A percentile compares a stretch with the other conserved stretches of the same genome.
These are phyloP conservation scores for Umbellularia californica DNA, from an alignment of 164 flowering plant genomes.

Conservation along the genomic window DNA sequence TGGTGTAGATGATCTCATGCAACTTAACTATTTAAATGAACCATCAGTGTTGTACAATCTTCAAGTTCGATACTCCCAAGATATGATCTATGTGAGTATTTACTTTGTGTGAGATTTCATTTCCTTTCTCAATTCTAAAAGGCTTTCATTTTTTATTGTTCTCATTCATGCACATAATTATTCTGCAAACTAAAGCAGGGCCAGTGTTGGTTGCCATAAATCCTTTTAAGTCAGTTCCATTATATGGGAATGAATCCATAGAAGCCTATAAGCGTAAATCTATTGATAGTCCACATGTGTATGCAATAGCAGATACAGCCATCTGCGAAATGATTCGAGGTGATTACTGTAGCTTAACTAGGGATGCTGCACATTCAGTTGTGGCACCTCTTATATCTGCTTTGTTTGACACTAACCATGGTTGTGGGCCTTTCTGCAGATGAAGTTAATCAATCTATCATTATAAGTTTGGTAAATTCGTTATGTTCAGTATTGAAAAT, in stretches of 20 bases:
- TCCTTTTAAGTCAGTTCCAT: conserved; percentile 85
- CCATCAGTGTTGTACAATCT: conserved; percentile 95
- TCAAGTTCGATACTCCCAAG: conserved; percentile 73
- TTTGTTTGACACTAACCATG: not conserved
- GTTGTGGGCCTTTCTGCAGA: conserved; percentile 47
- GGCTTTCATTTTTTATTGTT: not conserved
- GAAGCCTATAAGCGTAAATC: conserved; percentile 80
- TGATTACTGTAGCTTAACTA: conserved; percentile 15
- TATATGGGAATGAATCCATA: conserved; percentile 81
- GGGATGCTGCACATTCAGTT: not conserved
- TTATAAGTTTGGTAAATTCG: conserved; percentile 75
- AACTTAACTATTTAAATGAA: conserved; percentile 93
- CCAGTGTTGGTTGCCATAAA: conserved; percentile 98
- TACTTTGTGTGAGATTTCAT: conserved; percentile 6
- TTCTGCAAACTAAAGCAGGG: conserved; percentile 88
- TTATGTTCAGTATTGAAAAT: not conserved
- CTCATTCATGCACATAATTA: not conserved
- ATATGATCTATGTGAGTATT: conserved; percentile 84
- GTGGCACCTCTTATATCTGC: not conserved
- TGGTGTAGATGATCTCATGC: conserved; percentile 99
- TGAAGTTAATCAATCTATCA: conserved; percentile 99
- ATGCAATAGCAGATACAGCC: conserved; percentile 95
- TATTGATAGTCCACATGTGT: conserved; percentile 84
- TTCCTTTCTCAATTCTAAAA: not conserved
- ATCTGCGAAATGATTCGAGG: conserved; percentile 97